Conservation (phyloP, 202 grass and related monocot species). For the Eragrostis tef region DNA sequence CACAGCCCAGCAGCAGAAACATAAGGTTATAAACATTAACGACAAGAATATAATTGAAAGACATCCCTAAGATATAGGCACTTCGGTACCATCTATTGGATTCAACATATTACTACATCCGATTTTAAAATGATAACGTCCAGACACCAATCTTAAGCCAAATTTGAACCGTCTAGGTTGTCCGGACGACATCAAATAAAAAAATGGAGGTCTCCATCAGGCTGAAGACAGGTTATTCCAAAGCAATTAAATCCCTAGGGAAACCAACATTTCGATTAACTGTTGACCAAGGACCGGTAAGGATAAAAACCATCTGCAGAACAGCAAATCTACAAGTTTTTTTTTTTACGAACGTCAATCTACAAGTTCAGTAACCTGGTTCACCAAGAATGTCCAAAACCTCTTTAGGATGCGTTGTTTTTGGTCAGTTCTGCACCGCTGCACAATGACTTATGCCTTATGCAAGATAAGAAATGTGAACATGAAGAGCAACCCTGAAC, state of each 20-base stretch:
- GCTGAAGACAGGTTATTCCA: constrained; percentile 10
- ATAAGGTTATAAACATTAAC: neutral
- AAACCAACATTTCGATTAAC: neutral
- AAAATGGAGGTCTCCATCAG: neutral
- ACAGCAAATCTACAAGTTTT: neutral
- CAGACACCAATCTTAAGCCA: too few species aligned
- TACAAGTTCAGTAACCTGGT: neutral
- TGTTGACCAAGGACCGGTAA: neutral
- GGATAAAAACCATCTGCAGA: neutral
- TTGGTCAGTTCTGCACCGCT: neutral
- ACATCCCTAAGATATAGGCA: neutral
- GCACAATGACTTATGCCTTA: neutral
- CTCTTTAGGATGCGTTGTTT: too few species aligned
- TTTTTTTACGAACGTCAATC: too few species aligned
- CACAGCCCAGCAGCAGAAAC: neutral
- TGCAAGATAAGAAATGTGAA: constrained; percentile 6
- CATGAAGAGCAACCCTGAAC: neutral
- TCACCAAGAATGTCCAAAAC: neutral
- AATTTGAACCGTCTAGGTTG: too few species aligned
- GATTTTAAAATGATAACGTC: too few species aligned
- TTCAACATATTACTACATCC: neutral
- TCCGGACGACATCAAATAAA: too few species aligned
- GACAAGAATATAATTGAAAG: neutral
- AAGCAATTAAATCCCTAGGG: constrained; percentile 21
- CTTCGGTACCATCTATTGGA: neutral